Percentiles rank a stretch among this genome's conserved stretches.
These are phyloP conservation scores for Pseudognaphalium luteoalbum DNA, from an alignment of 129 eudicot species.

Conservation along the genomic window DNA sequence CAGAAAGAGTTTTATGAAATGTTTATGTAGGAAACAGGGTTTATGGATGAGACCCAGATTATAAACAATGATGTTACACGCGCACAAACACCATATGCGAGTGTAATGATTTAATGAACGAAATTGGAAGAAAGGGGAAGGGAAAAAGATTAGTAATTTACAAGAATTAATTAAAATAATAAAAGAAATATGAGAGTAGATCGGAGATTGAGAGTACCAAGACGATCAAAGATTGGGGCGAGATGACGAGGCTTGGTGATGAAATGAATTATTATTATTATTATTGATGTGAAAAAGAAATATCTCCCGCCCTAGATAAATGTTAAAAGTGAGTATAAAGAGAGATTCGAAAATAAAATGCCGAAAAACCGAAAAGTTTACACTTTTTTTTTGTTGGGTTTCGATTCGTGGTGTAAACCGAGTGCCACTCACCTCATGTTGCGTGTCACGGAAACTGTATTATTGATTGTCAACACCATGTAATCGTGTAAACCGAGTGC, in stretches of 20 bases:
- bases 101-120: not conserved
- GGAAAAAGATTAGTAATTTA: not conserved
- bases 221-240: constrained; percentile 9
- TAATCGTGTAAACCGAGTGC: no score
- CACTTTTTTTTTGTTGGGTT: not conserved
- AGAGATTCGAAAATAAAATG: not conserved
- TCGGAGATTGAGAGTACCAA: constrained; percentile 37
- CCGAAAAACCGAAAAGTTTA: no score
- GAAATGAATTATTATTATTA: not conserved
- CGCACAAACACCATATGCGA: not conserved
- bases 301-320: constrained; percentile 19
- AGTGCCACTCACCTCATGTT: no score
- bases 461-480: no score
- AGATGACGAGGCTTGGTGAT: not conserved
- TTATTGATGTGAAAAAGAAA: not conserved
- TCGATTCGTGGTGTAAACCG: not conserved
- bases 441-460: no score
- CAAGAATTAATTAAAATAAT: not conserved
- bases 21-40: constrained; percentile 1
- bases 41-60: not conserved
- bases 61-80: constrained; percentile 23
- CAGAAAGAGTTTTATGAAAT: not conserved
- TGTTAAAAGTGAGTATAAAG: constrained; percentile 16
- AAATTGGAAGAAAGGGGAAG: no score
- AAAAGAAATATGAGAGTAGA: constrained; percentile 12